Evolutionary conservation across 2,329 filamentous ascomycete genomes (phyloP), one percentile per base, ranked within the genome.

Genomic region (Fusarium bulbicola): DNA sequence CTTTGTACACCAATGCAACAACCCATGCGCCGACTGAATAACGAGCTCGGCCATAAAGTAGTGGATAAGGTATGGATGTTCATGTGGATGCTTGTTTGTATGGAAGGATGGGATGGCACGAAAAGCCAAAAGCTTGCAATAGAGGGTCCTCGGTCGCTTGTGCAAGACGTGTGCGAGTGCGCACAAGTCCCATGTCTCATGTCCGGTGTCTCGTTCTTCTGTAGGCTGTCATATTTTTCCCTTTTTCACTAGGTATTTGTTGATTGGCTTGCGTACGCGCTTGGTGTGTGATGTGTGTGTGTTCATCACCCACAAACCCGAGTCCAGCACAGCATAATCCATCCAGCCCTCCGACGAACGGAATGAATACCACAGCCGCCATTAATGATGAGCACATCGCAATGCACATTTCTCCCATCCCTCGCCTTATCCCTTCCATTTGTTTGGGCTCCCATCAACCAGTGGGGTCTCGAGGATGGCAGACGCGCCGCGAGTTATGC

Each of bases 1-100:
- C 32, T 21, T 36, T 52, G 49, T 36, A 52, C 32, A 52, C 67
- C 70, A 68, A 74, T 74, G 72, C 68, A 74, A 73, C 58, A 63
- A 76, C 72, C 75, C 75, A 76, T 77, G 75, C 61, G 70, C 52
- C 72, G 75, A 77, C 75, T 77, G 75, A 77, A 75, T 74, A 74
- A 64, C 74, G 70, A 77, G 75, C 75, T 77, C 74, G 74, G 73
- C 73, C 71, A 76, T 75, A 76, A 77, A 70, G 70, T 54, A 68
- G 70, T 73, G 70, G 70, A 73, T 76, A 76, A 62, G 57, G 73
- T 76, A 75, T 74, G 73, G 65, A 68, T 68, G 28, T 30, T 34
- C 34, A 24, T 67, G 64, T 68, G 47, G 52, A 69, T 76, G 68
- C 68, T 66, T 61, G 57, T 70, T 30, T 20, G 28, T 30, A 66